A percentile compares a stretch with the other conserved stretches of the same genome.
These are phyloP conservation scores for Vickermania ingenoplastis DNA, from an alignment of 208 protist genomes.

Conservation along the genomic window DNA sequence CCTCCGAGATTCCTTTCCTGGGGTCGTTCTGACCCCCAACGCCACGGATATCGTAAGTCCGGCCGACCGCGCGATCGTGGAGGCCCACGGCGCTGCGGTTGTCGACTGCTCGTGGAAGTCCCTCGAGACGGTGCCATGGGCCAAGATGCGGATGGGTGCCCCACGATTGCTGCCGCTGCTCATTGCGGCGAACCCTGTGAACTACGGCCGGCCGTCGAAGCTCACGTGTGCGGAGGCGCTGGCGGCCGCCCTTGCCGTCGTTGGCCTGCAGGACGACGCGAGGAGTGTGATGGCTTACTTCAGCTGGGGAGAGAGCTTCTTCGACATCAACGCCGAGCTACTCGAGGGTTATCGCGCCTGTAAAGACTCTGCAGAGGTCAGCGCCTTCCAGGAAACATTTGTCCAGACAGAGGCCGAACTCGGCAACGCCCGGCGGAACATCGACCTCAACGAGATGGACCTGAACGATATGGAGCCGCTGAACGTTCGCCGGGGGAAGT, in stretches of 20 bases:
- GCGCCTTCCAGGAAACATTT: constrained; percentile 56
- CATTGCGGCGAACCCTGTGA: constrained; percentile 98
- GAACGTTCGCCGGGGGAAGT: constrained; percentile 37
- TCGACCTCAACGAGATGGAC: constrained; percentile 49
- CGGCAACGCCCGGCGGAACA: constrained; percentile 28
- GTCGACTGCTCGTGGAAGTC: constrained; percentile 99
- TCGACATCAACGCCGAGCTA: constrained; percentile 91
- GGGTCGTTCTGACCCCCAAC: constrained; percentile 93
- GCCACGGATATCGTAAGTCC: constrained; percentile 91
- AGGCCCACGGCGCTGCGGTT: constrained; percentile 90
- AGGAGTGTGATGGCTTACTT: constrained; percentile 92
- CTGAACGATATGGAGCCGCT: constrained; percentile 33
- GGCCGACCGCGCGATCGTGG: constrained; percentile 86
- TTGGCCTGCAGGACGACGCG: constrained; percentile 88
- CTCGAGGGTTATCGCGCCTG: constrained; percentile 80
- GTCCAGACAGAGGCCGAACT: constrained; percentile 24
- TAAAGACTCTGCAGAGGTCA: constrained; percentile 42
- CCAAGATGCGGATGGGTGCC: constrained; percentile 86
- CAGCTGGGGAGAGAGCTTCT: constrained; percentile 95
- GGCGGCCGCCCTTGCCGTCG: constrained; percentile 93
- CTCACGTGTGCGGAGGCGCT: constrained; percentile 97
- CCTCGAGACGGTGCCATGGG: constrained; percentile 93
- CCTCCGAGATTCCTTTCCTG: constrained; percentile 85
- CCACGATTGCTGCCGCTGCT: constrained; percentile 94
- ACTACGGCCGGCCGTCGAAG: constrained; percentile 97